These are phyloP conservation scores for Wickerhamomyces sp. DNA, from an alignment of 1,139 yeast genomes.

Conservation along the genomic window DNA sequence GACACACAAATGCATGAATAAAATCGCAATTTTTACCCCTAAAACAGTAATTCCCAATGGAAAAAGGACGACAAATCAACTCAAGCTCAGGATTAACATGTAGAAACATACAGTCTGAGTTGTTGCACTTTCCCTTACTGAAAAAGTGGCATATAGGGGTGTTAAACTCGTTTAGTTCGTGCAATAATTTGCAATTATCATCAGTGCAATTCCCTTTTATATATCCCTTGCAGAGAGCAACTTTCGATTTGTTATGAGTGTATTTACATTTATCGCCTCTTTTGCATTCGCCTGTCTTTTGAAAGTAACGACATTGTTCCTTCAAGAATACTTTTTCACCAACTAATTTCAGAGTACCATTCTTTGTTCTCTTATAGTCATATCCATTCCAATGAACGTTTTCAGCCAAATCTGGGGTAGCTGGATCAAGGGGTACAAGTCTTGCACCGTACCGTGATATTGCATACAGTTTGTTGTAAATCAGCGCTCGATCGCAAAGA, in stretches of 20 bases:
- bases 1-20: constrained; percentile 61
- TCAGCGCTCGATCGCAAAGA: constrained; percentile 33
- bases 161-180: constrained; percentile 54
- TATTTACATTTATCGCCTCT: constrained; percentile 51
- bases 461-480: constrained; percentile 34
- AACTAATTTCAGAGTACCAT: constrained; percentile 30
- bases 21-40: constrained; percentile 55
- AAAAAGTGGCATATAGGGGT: constrained; percentile 62
- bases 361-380: constrained; percentile 26
- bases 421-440: constrained; percentile 31
- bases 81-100: constrained; percentile 44
- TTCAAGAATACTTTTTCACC: constrained; percentile 19
- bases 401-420: constrained; percentile 12
- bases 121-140: constrained; percentile 48
- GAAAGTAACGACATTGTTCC: constrained; percentile 35
- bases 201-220: constrained; percentile 45
- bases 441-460: constrained; percentile 33
- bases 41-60: constrained; percentile 65
- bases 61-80: constrained; percentile 61
- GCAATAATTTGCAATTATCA: constrained; percentile 53
- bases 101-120: constrained; percentile 49
- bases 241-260: constrained; percentile 46
- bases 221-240: constrained; percentile 52
- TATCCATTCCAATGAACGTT: constrained; percentile 31
- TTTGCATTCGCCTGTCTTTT: constrained; percentile 35